Conservation (phyloP, 257 asterid species). For the Solanum pimpinellifolium region DNA sequence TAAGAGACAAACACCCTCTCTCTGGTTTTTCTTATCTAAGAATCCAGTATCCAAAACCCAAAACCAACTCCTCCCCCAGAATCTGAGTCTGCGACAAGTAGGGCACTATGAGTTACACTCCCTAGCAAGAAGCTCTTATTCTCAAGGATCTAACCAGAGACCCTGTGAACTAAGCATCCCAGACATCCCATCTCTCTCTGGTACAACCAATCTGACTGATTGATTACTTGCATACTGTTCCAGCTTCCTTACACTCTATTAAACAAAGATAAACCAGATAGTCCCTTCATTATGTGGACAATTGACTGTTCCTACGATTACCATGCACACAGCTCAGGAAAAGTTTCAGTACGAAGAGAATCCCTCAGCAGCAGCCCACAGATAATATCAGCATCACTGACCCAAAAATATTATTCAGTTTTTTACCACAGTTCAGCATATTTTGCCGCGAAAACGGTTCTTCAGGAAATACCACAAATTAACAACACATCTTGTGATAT, state of each 20-base stretch:
- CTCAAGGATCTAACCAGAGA: not conserved
- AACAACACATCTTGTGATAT: not conserved
- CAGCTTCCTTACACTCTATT: not conserved
- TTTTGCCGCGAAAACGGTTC: not conserved
- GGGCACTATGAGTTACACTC: not conserved
- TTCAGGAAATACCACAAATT: not conserved
- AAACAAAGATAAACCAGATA: not conserved
- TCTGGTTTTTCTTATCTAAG: not conserved
- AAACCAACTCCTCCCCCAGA: not conserved
- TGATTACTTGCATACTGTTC: not conserved
- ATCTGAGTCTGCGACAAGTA: not conserved
- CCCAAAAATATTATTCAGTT: not conserved
- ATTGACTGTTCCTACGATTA: not conserved
- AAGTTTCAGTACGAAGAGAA: not conserved
- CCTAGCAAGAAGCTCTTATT: not conserved
- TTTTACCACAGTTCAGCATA: not conserved
- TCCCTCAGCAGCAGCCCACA: not conserved
- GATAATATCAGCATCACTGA: not conserved
- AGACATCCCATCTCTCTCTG: not conserved
- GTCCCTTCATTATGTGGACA: not conserved
- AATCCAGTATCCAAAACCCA: not conserved
- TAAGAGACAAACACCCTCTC: not conserved
- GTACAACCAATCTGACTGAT: not conserved
- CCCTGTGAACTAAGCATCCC: not conserved
- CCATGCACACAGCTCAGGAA: not conserved